Base-by-base conservation (phyloP, 2,329 filamentous ascomycete species). In the Diaporthe aspalathi region DNA sequence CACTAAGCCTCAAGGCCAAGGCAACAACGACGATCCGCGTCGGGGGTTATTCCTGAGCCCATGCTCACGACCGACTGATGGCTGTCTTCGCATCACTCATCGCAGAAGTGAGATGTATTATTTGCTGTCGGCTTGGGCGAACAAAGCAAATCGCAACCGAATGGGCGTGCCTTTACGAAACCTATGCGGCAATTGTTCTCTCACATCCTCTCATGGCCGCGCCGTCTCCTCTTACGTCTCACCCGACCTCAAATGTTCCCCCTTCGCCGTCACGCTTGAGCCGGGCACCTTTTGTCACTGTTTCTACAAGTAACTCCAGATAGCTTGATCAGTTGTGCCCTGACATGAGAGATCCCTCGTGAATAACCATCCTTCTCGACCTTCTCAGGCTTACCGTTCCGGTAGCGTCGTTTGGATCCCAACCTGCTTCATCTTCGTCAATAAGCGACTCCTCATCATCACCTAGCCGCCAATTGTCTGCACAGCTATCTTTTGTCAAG, bases 1-100 rank as follows among this genome's bases (percentile, higher is more conserved):
- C 57, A 70, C 47, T 50, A 40, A 60, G 43, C 52, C 67, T 17
- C 67, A 40, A 32, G 40, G 50, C 29, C 52, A 56, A 57, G 53
- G 35, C 35, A 22, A 12, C 49, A 45, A 38, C 50, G 67, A 60
- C 40, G 29, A 7, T 29, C n/a, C 35, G 40, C 16, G n/a, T n/a
- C 3, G 17, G 35, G 29, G 7, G 52, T 12, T 20, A 16, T 24
- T 45, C 24, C 40, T 45, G 32, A 67, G 38, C 63, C 50, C 22
- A 67, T 29, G 27, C 9, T 17, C 17, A 45, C 20, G 2, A 50
- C 35, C 16, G 8, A 52, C 14, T 5, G 11, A 9, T 47, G 22
- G 12, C 43, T 29, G 22, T 20, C 43, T 29, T 68, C 4, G 16
- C 11, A 27, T 17, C n/a, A n/a, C 20, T n/a, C 24, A 50, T 52